Conservation (phyloP, 192 early-diverging fungal genomes). For the Glomus cerebriforme region DNA sequence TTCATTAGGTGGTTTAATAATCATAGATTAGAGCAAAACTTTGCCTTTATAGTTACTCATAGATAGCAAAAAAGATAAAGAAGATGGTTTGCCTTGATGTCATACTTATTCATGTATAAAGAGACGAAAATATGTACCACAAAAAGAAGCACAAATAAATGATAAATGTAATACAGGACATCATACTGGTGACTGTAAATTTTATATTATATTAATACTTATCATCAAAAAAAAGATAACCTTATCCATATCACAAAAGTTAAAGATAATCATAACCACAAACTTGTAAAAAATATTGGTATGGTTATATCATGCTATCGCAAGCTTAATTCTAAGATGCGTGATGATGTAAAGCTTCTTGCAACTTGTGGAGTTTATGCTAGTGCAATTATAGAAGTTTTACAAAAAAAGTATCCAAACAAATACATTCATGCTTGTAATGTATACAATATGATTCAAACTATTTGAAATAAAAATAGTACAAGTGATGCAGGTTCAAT, state of each 20-base stretch:
- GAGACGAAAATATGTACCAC: neutral
- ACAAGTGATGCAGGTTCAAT: constrained; percentile 14
- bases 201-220: neutral
- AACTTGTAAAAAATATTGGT: neutral
- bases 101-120: neutral
- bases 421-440: constrained; percentile 14
- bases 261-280: neutral
- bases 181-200: constrained; percentile 5
- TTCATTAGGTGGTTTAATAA: neutral
- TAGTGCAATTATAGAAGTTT: constrained; percentile 20
- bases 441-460: constrained; percentile 11
- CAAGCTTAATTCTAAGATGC: neutral
- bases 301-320: neutral
- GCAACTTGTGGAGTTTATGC: neutral
- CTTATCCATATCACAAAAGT: constrained; percentile 9
- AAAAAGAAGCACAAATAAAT: constrained; percentile 6
- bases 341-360: neutral
- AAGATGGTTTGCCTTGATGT: neutral
- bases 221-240: constrained; percentile 14
- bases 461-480: neutral
- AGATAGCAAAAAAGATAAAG: neutral
- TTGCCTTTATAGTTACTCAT: neutral
- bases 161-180: constrained; percentile 1
- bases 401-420: neutral
- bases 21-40: neutral